Percentiles rank a stretch among this genome's conserved stretches.
These are phyloP conservation scores for Mycena rosella DNA, from an alignment of 768 basidiomycete genomes.

Conservation along the genomic window DNA sequence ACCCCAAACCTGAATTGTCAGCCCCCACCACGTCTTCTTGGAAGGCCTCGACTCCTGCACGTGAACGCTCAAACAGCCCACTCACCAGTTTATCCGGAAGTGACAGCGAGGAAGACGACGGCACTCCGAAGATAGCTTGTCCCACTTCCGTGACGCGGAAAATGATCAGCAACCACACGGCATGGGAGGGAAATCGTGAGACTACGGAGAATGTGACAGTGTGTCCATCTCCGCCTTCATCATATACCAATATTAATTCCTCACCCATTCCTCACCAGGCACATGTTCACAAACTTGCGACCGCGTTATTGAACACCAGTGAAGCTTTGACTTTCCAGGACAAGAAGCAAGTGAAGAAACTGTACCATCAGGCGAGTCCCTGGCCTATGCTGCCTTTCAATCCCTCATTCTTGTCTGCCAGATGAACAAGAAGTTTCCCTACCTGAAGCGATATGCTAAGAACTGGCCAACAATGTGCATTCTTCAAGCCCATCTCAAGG, in stretches of 20 bases:
- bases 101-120: background rate
- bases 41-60: too few species aligned
- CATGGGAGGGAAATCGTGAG: background rate
- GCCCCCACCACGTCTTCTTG: too few species aligned
- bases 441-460: background rate
- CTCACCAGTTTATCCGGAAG: too few species aligned
- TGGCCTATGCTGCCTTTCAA: too few species aligned
- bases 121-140: slow-evolving; percentile 3
- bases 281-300: background rate
- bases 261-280: background rate
- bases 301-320: background rate
- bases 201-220: background rate
- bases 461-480: slow-evolving; percentile 15
- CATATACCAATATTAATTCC: background rate
- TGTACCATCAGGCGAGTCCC: background rate
- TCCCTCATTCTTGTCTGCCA: background rate
- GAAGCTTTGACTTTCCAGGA: background rate
- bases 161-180: background rate
- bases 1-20: too few species aligned
- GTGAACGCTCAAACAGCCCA: too few species aligned
- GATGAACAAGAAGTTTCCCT: background rate
- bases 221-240: background rate
- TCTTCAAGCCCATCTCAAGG: slow-evolving; percentile 13
- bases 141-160: slow-evolving; percentile 4
- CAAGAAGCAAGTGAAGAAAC: background rate